Conservation (phyloP, 2,329 filamentous ascomycete genomes). For the Neonectria punicea region DNA sequence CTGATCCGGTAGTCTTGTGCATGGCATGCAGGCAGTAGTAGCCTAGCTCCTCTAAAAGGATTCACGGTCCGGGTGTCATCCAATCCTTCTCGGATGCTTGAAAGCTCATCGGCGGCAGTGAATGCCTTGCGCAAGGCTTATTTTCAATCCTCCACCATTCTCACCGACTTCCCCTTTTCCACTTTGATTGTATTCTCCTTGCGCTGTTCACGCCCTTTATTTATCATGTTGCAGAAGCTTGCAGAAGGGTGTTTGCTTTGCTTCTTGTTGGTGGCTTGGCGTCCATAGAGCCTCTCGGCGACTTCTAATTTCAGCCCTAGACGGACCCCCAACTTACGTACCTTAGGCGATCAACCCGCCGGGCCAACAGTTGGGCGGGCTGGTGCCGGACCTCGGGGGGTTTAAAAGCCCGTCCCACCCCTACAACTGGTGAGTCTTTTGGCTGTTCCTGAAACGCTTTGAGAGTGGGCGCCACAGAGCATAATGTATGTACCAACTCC, state of each 20-base stretch:
- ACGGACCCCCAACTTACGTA: neutral
- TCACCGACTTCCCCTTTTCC: too few relatives aligned
- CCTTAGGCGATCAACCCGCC: neutral
- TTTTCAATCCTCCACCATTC: neutral
- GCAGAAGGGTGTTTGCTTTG: neutral
- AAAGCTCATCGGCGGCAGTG: neutral
- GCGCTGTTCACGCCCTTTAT: too few relatives aligned
- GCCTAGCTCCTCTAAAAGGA: neutral
- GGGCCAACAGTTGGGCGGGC: neutral
- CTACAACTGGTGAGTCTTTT: neutral
- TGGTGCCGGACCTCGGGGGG: neutral
- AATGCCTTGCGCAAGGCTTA: neutral
- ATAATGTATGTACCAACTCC: neutral
- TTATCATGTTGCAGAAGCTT: neutral
- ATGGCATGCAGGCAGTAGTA: neutral
- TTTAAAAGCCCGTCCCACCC: neutral
- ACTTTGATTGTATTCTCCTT: neutral
- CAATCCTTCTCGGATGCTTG: neutral
- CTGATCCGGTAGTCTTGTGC: constrained; percentile 3
- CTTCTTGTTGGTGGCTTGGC: neutral
- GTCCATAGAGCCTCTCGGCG: neutral
- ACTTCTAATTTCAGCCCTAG: constrained; percentile 8
- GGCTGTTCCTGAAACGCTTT: neutral
- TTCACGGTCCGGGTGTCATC: neutral
- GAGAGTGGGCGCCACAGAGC: neutral